Evolutionary conservation across 768 basidiomycete genomes (phyloP), one percentile per base, ranked within the genome.

Genomic region (Rhizopogon roseolus): DNA sequence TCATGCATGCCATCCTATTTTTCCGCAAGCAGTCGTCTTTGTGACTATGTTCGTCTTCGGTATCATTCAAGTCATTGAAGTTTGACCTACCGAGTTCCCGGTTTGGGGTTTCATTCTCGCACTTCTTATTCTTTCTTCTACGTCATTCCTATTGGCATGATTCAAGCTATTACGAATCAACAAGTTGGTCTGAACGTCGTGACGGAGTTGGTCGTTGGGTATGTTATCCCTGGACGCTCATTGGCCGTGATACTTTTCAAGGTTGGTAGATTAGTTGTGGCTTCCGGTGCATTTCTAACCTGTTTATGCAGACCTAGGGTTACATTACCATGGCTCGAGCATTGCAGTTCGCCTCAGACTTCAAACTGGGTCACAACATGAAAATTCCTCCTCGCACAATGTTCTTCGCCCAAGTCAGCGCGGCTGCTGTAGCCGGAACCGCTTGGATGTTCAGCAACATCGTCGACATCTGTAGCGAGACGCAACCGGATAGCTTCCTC

Each of bases 211-310:
- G 79, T 90, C 51, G 80, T 85, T 40, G 88, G 88, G 13, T 71
- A 70, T 52, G 64, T 72, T 32, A 65, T 78, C 22, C 78, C 77
- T 58, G 88, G 88, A 8, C 79, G 77, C 55, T 85, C 89, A 5
- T 77, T 88, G 54, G 86, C 87, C 2, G 82, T 86, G 80, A 86
- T 88, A 85, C 80, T 88, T 78, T 86, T 84, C 74, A 85, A 85
- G 72, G 76, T 73, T 16, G 80, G 75, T 76, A 79, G 78, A 2
- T 13, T 34, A 1, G 13, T 19, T 46, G 4, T 13, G 2, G 19
- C 19, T 29, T 19, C 37, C 41, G 22, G 54, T 41, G 32, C 60
- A 74, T 49, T 56, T 52, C 29, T 46, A 13, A 64, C 32, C 4
- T 9, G 45, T 17, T 29, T 34, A 19, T 22, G 2, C 11, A 83